Evolutionary conservation across 1,284 basidiomycete genomes (phyloP), one percentile per base, ranked within the genome.

Genomic region (Earliella scabrosa): DNA sequence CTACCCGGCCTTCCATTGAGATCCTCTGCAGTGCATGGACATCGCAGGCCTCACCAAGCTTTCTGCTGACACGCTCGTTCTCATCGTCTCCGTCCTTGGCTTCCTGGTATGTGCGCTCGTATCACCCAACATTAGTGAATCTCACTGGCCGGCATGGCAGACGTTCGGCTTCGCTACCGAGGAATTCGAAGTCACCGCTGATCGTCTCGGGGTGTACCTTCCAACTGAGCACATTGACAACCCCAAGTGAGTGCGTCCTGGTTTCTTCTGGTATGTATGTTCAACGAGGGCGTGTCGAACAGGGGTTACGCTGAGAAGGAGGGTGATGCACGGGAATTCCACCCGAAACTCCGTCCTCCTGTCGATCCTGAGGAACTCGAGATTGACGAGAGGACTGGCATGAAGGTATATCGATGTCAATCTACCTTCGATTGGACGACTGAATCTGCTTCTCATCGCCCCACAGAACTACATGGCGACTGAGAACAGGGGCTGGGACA

Each of bases 191-290:
- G 86, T 95, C 29, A 95, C 92, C 10, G 78, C 85, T 39, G 91
- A 93, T 52, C 81, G 91, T 46, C 80, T 95, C n/a, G 90, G 90
- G 5, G 89, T 90, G 21, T 95, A 95, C 72, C 81, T 92, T 5
- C 88, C 90, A 7, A 81, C 84, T 5, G 90, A 92, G 76, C 92
- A 93, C 69, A 92, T 93, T 59, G 87, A 90, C 68, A 89, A 88
- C 63, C 87, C 87, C 4, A 85, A 83, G 82, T 81, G 62, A n/a
- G n/a, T n/a, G n/a, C n/a, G n/a, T n/a, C n/a, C n/a, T n/a, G n/a
- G n/a, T n/a, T n/a, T n/a, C n/a, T n/a, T n/a, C n/a, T n/a, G n/a
- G n/a, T n/a, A n/a, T n/a, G n/a, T n/a, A n/a, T n/a, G n/a, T n/a
- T n/a, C n/a, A n/a, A n/a, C n/a, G n/a, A 41, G 3, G 24, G 13